Percentiles rank a stretch among this genome's conserved stretches.
Conservation (phyloP, 2,329 filamentous ascomycete genomes). For the Sordariomycetes sp. region DNA sequence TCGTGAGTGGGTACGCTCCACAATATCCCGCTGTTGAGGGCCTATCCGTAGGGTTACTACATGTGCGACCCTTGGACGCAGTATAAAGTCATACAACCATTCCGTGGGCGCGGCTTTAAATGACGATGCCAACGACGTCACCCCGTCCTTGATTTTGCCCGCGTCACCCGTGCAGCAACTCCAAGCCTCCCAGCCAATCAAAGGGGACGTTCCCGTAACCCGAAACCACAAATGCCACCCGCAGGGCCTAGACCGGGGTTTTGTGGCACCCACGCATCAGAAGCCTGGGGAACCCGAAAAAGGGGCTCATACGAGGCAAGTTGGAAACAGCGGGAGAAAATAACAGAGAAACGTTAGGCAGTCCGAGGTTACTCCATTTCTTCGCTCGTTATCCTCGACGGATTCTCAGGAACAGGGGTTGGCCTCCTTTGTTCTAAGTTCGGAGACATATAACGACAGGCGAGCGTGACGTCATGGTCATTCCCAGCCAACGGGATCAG, state of each 20-base stretch:
- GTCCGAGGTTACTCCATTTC: background rate
- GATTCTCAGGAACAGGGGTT: background rate
- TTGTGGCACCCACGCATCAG: background rate
- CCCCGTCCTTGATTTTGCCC: background rate
- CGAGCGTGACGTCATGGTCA: background rate
- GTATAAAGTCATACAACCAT: background rate
- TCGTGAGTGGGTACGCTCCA: no score
- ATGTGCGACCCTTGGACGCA: background rate
- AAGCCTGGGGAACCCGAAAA: background rate
- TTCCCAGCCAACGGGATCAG: background rate
- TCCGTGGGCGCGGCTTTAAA: background rate
- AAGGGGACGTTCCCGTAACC: background rate
- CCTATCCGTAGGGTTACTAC: no score
- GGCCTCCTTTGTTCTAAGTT: background rate
- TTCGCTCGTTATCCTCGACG: background rate
- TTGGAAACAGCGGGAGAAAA: background rate
- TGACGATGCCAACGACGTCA: background rate
- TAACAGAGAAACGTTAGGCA: background rate
- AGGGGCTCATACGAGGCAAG: background rate
- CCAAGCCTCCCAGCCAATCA: background rate
- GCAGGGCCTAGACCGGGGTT: background rate
- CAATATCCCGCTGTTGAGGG: no score
- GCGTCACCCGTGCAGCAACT: background rate
- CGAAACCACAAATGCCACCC: background rate
- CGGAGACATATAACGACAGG: background rate